Percentiles rank a stretch among this genome's conserved stretches.
These are phyloP conservation scores for Botryosphaeria dothidea DNA, from an alignment of 2,329 filamentous ascomycete genomes.

Conservation along the genomic window DNA sequence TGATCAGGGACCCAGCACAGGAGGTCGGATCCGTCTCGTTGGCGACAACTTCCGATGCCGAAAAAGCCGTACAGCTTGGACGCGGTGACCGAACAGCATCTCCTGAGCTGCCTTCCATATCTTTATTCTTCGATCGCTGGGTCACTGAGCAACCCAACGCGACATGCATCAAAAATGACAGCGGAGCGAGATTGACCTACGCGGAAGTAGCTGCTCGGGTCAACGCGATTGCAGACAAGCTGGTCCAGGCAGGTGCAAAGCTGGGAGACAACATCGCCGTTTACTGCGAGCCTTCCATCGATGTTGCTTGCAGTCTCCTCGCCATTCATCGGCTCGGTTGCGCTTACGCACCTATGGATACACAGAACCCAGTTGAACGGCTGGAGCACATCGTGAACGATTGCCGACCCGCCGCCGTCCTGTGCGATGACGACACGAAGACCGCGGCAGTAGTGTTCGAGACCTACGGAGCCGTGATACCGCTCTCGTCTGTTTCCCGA, in stretches of 20 bases:
- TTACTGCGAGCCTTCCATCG: slow-evolving; percentile 38
- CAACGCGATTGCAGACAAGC: slow-evolving; percentile 35
- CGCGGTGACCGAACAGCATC: too few species aligned
- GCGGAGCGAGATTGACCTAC: slow-evolving; percentile 34
- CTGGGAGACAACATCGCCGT: slow-evolving; percentile 36
- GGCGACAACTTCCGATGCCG: not conserved
- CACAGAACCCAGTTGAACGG: slow-evolving; percentile 10
- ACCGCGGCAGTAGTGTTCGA: not conserved
- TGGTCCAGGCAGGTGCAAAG: slow-evolving; percentile 22
- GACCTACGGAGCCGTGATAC: not conserved
- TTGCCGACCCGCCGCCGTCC: not conserved
- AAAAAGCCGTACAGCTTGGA: not conserved
- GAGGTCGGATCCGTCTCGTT: not conserved
- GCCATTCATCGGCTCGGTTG: slow-evolving; percentile 23
- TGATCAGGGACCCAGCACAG: not conserved
- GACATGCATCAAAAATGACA: slow-evolving; percentile 32
- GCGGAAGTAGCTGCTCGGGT: slow-evolving; percentile 34
- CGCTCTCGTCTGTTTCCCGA: not conserved
- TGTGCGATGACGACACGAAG: not conserved
- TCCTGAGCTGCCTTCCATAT: too few species aligned
- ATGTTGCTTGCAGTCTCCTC: slow-evolving; percentile 37
- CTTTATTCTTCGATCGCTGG: too few species aligned
- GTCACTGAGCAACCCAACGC: not conserved
- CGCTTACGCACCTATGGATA: slow-evolving; percentile 26
- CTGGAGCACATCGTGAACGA: not conserved